Percentiles rank a stretch among this genome's conserved stretches.
These are phyloP conservation scores for Bacterosira constricta DNA, from an alignment of 108 stramenopile genomes.

Conservation along the genomic window DNA sequence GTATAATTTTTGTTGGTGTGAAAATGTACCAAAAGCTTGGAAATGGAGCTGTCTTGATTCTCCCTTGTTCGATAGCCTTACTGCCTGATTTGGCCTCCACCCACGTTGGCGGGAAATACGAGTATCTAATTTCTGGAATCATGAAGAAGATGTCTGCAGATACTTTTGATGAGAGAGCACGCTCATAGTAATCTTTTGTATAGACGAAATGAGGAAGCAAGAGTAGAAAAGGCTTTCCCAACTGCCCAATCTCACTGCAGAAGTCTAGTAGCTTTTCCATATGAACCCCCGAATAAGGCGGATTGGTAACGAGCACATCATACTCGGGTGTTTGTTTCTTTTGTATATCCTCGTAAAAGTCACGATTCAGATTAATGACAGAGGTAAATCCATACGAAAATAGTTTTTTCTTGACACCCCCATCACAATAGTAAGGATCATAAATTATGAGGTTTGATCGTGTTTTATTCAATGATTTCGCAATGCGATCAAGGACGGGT, in stretches of 20 bases:
- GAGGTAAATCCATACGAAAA: constrained; percentile 56
- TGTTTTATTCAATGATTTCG: constrained; percentile 36
- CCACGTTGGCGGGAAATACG: constrained; percentile 26
- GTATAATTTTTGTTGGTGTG: too few relatives aligned
- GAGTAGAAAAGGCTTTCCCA: constrained; percentile 20
- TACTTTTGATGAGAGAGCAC: too few relatives aligned
- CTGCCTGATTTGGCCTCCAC: constrained; percentile 8
- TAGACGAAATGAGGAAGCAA: constrained; percentile 53
- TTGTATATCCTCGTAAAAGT: constrained; percentile 47
- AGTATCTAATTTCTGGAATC: constrained; percentile 16
- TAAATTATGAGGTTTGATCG: constrained; percentile 50
- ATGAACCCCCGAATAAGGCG: constrained; percentile 80
- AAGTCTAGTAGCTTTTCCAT: constrained; percentile 56
- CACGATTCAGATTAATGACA: constrained; percentile 22
- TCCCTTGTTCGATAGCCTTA: constrained; percentile 20
- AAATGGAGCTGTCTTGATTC: constrained; percentile 37
- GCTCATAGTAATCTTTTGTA: constrained; percentile 22
- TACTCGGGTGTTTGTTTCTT: constrained; percentile 45
- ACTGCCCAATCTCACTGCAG: neutral
- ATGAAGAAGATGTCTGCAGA: too few relatives aligned
- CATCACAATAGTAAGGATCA: constrained; percentile 87
- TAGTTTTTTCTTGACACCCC: constrained; percentile 53
- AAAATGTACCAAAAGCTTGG: constrained; percentile 43
- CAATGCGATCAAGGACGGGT: constrained; percentile 46
- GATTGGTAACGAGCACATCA: constrained; percentile 83